Percentiles rank a stretch among this genome's conserved stretches.
Conservation (phyloP, 2,329 filamentous ascomycete species). For the Microdochium nivale region DNA sequence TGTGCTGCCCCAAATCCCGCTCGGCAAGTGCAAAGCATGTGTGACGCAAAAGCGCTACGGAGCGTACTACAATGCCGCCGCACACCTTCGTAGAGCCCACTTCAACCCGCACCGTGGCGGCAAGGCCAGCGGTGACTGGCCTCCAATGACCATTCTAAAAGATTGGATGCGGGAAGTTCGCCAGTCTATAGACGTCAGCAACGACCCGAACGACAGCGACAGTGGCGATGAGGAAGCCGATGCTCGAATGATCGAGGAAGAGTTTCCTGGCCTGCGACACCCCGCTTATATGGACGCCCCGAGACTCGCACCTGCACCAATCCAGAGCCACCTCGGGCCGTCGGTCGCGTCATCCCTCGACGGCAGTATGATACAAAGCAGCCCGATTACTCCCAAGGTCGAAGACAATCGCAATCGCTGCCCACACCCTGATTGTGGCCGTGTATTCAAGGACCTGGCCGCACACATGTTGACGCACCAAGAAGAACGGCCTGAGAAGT, state of each 20-base stretch:
- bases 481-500: constrained; percentile 86
- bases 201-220: constrained; percentile 33
- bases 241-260: constrained; percentile 37
- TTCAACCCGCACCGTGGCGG: constrained; percentile 47
- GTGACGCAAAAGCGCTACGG: constrained; percentile 48
- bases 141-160: constrained; percentile 46
- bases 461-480: constrained; percentile 94
- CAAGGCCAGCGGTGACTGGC: constrained; percentile 51
- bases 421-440: constrained; percentile 75
- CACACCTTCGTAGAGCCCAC: constrained; percentile 48
- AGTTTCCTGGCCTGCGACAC: constrained; percentile 23
- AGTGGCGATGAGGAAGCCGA: constrained; percentile 45
- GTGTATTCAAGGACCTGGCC: constrained; percentile 83
- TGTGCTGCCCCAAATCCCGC: constrained; percentile 40
- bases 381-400: constrained; percentile 18
- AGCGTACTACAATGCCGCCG: constrained; percentile 51
- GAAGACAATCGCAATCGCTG: constrained; percentile 44
- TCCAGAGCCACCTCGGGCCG: constrained; percentile 18
- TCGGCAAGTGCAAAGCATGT: constrained; percentile 48
- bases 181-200: constrained; percentile 35
- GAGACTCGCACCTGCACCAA: constrained; percentile 21
- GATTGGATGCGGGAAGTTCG: constrained; percentile 54
- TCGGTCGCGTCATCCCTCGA: constrained; percentile 21
- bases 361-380: constrained; percentile 21
- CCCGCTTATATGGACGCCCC: constrained; percentile 20